Evolutionary conservation across 1,284 basidiomycete genomes (phyloP), one percentile per base, ranked within the genome.

Genomic region (Phellinidium pouzarii): DNA sequence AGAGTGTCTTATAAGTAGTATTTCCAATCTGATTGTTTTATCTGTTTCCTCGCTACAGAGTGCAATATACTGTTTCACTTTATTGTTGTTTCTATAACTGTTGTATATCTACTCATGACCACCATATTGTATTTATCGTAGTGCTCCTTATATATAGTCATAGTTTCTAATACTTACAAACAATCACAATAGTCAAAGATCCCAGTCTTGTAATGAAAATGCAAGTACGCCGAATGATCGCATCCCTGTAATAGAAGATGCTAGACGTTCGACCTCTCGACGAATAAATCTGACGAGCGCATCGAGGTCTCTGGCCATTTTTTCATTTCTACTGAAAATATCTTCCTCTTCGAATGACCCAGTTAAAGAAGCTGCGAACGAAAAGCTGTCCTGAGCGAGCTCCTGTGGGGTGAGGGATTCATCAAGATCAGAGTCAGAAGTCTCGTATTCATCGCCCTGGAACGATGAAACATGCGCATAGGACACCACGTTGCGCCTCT

Each of bases 201-300:
- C 85, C 90, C 91, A 92, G 61, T 91, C 89, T 54, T 91, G 84
- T 48, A 93, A 69, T 31, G 78, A 73, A 65, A 92, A 91, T 3
- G 83, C 82, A 43, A 93, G 70, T 49, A 89, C 77, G 0, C 77
- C 81, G 67, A 90, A 92, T 0, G 80, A 71, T 44, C 84, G 79
- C 14, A 71, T 71, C 31, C 68, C 66, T 3, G 76, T 78, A 52
- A 73, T 74, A 26, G 76, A 78, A 47, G 42, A 36, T 3, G 64
- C 57, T 2, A 87, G 68, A 59, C 71, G 79, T 64, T 87, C 87
- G 25, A 80, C 77, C 0, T 81, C 82, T 38, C 82, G 70, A 44
- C 81, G 67, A 4, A 92, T 62, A 61, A 83, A 85, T 44, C 82
- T 70, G 17, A 91, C 83, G 27, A 87, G 66, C 9, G 77, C 77